phyloP scores from a whole-genome alignment of 1,284 basidiomycete genomes.

The Ustilago hordei region DNA sequence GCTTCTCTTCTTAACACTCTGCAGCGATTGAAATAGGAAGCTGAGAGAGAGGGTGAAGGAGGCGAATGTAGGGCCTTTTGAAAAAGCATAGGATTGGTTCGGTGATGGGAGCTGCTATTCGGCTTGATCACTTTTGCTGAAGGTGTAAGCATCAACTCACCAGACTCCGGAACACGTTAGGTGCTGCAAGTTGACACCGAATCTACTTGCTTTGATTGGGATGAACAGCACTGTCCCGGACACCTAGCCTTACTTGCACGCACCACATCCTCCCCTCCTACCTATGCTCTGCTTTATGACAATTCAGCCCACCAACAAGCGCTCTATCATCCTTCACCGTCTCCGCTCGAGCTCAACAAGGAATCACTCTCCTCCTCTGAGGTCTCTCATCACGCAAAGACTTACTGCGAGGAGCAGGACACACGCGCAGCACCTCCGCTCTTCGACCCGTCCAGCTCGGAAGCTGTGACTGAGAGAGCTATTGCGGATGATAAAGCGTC shows the following conservation, averaged over 20 bases:
- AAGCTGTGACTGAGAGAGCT: constrained; percentile 13
- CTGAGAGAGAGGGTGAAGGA: constrained; percentile 13
- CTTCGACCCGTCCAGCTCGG: constrained; percentile 20
- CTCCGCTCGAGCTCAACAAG: constrained; percentile 15
- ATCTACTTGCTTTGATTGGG: neutral
- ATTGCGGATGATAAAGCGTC: constrained; percentile 8
- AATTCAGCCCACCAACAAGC: constrained; percentile 32
- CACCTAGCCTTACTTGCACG: constrained; percentile 21
- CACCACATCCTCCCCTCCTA: constrained; percentile 1
- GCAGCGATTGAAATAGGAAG: neutral
- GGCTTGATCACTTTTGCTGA: constrained; percentile 12
- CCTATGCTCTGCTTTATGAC: constrained; percentile 21
- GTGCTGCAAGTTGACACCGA: neutral
- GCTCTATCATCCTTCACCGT: constrained; percentile 30
- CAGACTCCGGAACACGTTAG: too few species aligned
- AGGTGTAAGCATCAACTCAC: constrained; percentile 15
- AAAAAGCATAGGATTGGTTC: constrained; percentile 26
- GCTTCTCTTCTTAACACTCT: too few species aligned
- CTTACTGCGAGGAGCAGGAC: constrained; percentile 11
- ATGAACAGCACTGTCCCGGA: constrained; percentile 28
- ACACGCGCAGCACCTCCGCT: constrained; percentile 20
- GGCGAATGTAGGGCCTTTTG: constrained; percentile 18
- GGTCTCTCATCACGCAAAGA: neutral
- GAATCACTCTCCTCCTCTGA: constrained; percentile 12
- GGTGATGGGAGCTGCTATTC: constrained; percentile 18